Evolutionary conservation across 2,329 filamentous ascomycete species (phyloP), one percentile per base, ranked within the genome.

Genomic region (Simplicillium aogashimaense): DNA sequence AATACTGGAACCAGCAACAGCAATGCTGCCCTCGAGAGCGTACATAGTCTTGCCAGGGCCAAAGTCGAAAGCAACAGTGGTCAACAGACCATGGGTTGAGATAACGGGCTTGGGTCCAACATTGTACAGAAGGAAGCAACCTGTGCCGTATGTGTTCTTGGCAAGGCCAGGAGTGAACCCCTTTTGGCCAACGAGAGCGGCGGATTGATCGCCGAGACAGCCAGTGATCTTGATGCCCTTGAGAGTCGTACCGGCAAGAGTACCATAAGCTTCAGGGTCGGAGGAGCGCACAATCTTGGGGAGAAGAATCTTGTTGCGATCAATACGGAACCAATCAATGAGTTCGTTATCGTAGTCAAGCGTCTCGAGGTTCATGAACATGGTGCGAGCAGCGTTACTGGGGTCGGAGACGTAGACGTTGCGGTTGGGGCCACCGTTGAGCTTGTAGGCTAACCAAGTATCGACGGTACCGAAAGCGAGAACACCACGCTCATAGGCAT

Each of bases 81-180:
- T 81, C 20, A 90, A 65, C 12, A 92, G 69, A 3, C 86, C 86
- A 54, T 89, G 82, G 20, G 69, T 77, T 0, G 86, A 90, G 43
- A 89, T 79, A 41, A 89, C 83, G 4, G 85, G 85, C 62, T 86
- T 83, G 17, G 79, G 70, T 17, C 86, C 86, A 12, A 88, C 81
- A 53, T 92, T 89, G 64, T 88, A 89, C 7, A 90, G 74, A 48
- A 90, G 63, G 66, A 92, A 92, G 59, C 85, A 89, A 16, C 86
- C 86, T 1, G 86, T 90, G 32, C 86, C 86, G 56, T 90, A 90
- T 1, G 86, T 90, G 59, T 90, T 90, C 68, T 90, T 90, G 37
- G 85, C 86, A 41, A 74, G 70, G 41, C 86, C 86, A 8, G 83
- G 80, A 2, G 70, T 72, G 59, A 90, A 90, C 2, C 80, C 84